phyloP scores from a whole-genome alignment of 257 asterid species.

The Solanum corneliomulleri region DNA sequence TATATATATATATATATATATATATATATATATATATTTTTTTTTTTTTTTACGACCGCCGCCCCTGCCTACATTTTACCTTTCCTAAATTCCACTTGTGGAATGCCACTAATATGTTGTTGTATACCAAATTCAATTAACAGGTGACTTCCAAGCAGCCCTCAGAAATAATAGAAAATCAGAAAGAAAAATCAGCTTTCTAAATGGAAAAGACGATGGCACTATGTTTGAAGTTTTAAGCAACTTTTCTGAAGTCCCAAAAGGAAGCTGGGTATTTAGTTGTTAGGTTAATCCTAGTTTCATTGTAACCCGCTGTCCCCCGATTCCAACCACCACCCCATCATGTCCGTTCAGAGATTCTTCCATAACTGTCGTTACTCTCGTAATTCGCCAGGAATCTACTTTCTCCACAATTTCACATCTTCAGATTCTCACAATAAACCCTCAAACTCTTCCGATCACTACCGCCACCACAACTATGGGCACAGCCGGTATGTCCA shows the following conservation, averaged over 20 bases:
- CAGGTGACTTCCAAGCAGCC: neutral
- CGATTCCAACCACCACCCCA: neutral
- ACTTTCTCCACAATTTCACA: neutral
- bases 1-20: too few relatives aligned
- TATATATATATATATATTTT: too few relatives aligned
- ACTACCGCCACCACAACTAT: neutral
- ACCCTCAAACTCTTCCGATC: neutral
- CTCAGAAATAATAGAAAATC: neutral
- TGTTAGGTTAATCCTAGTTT: neutral
- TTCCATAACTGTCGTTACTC: constrained; percentile 4
- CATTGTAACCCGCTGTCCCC: neutral
- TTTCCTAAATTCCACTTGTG: neutral
- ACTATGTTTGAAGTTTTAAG: neutral
- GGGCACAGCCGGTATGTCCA: neutral
- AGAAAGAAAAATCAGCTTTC: neutral
- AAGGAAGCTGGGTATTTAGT: neutral
- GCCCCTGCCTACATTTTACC: neutral
- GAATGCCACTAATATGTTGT: neutral
- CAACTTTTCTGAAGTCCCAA: neutral
- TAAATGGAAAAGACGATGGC: neutral
- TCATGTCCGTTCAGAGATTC: neutral
- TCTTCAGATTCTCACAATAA: neutral
- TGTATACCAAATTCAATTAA: neutral
- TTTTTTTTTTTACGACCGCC: neutral
- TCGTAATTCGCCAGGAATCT: neutral